Conservation (phyloP, 257 asterid species). For the Scutellaria minor region DNA sequence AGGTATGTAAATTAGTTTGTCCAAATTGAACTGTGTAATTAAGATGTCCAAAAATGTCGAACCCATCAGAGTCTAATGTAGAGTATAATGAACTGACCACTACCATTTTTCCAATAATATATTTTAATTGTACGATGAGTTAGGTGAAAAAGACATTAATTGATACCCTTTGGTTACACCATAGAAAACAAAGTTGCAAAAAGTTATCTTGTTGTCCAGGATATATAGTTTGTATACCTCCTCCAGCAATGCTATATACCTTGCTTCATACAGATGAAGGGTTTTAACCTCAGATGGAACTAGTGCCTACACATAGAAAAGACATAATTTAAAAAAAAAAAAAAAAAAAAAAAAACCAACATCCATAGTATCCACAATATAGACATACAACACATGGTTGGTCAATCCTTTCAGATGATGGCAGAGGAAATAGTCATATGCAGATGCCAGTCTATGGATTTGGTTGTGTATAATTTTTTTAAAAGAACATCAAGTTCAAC, state of each 20-base stretch:
- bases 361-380: constrained; percentile 10
- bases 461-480: background rate
- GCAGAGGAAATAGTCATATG: background rate
- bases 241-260: constrained; percentile 80
- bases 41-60: background rate
- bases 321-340: background rate
- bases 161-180: background rate
- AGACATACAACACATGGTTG: background rate
- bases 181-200: constrained; percentile 18
- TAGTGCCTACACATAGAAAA: constrained; percentile 63
- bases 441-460: background rate
- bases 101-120: constrained; percentile 8
- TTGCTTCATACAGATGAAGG: constrained; percentile 81
- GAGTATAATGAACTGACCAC: background rate
- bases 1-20: too few relatives aligned
- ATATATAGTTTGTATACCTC: constrained; percentile 53
- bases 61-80: background rate
- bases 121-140: background rate
- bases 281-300: constrained; percentile 79
- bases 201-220: background rate
- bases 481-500: constrained; percentile 13
- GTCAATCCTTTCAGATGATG: background rate
- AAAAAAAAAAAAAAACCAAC: constrained; percentile 14
- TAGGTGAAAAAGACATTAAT: constrained; percentile 4
- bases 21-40: background rate